These are phyloP conservation scores for Neospora caninum DNA, from an alignment of 169 alveolate species.

Conservation along the genomic window DNA sequence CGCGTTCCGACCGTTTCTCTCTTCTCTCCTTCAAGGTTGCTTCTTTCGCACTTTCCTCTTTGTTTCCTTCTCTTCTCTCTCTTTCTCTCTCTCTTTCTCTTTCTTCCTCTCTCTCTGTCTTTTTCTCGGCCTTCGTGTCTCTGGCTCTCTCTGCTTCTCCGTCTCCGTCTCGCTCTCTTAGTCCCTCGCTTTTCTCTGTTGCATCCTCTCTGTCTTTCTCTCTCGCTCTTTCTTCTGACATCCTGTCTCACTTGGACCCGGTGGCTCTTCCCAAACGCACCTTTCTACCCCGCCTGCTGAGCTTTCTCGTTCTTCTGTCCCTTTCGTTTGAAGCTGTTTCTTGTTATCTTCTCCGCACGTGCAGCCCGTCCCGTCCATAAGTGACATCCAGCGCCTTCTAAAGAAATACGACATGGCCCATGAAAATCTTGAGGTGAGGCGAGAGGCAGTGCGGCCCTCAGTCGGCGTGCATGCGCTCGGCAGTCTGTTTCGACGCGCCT, in stretches of 20 bases:
- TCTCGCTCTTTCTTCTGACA: not conserved
- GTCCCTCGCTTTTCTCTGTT: not conserved
- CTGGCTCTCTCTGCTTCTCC: not conserved
- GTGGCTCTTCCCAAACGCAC: not conserved
- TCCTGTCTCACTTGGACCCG: too few species aligned
- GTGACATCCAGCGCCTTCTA: constrained; percentile 4
- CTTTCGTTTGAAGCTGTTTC: not conserved
- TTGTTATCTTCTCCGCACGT: not conserved
- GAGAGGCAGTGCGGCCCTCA: not conserved
- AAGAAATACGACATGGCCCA: not conserved
- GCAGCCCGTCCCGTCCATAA: constrained; percentile 12
- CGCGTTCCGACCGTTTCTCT: not conserved
- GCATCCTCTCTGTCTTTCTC: not conserved
- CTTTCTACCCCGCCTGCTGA: too few species aligned
- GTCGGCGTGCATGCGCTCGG: not conserved
- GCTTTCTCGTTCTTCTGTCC: not conserved
- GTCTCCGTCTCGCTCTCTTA: not conserved
- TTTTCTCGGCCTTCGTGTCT: too few species aligned
- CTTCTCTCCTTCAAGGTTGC: not conserved
- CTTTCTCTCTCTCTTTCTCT: not conserved
- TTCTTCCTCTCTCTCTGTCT: not conserved
- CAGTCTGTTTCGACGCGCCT: not conserved
- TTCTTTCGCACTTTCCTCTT: not conserved
- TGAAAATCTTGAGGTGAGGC: not conserved
- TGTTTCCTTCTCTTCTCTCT: not conserved